Base-by-base conservation (phyloP, 2,329 filamentous ascomycete species). In the Ophiocordyceps unilateralis region DNA sequence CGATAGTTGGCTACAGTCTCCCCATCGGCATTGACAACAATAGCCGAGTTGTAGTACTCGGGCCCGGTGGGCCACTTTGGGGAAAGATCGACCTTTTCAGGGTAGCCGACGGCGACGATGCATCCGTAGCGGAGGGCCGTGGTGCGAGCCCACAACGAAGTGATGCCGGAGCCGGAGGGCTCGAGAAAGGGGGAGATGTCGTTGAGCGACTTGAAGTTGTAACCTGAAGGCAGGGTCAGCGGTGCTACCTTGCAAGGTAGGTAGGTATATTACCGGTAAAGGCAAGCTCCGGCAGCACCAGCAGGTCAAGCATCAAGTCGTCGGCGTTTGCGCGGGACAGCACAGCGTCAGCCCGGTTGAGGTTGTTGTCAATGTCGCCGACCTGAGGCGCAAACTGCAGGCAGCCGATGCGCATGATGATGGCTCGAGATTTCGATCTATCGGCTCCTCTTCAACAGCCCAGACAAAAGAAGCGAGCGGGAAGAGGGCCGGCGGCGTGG, bases 231-330 rank as follows among this genome's bases (percentile, higher is more conserved):
- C 19, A 19, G 24, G n/a, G 41, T 39, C 40, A 43, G 36, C 28
- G 10, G n/a, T n/a, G n/a, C n/a, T n/a, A n/a, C n/a, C n/a, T n/a
- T n/a, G n/a, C n/a, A n/a, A n/a, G n/a, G n/a, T n/a, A n/a, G n/a
- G n/a, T n/a, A n/a, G n/a, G n/a, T n/a, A n/a, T n/a, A n/a, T n/a
- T n/a, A 83, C 80, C 80, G 45, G 76, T 71, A 54, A 89, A 86
- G 1, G 83, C 81, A 57, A 89, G 63, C 55, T 89, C 84, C 0
- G 84, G 83, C 0, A 89, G 62, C 0, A 89, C 74, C 0, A 91
- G 65, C 24, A 88, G 67, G 53, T 87, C 81, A 22, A 88, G 67
- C 53, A 86, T 81, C 1, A 88, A 40, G n/a, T 69, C 62, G 1
- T 70, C 60, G 0, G 68, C 61, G 6, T 68, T 60, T 0, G 72